phyloP scores from a whole-genome alignment of 805 yeast species.

The Vanderwaltozyma polyspora region DNA sequence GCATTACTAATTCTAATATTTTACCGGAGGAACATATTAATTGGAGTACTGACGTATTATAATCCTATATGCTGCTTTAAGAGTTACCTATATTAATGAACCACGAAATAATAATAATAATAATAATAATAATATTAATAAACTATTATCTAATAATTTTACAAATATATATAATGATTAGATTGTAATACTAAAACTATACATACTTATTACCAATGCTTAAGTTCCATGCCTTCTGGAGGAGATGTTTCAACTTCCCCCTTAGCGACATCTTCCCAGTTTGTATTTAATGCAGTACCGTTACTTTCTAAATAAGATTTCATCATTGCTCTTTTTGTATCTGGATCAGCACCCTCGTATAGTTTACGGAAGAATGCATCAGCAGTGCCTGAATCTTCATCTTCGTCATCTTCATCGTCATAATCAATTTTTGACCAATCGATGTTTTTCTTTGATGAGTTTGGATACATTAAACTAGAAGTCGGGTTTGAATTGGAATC shows the following conservation, averaged over 20 bases:
- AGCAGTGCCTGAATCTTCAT: constrained; percentile 37
- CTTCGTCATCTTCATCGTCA: constrained; percentile 35
- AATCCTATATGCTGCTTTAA: not conserved
- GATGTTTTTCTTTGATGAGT: constrained; percentile 47
- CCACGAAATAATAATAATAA: not conserved
- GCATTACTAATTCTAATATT: not conserved
- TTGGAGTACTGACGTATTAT: constrained; percentile 1
- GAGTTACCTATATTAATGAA: too few relatives aligned
- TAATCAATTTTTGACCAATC: constrained; percentile 60
- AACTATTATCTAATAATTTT: too few relatives aligned
- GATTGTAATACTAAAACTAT: not conserved
- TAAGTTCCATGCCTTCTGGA: constrained; percentile 62
- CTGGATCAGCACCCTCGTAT: constrained; percentile 74
- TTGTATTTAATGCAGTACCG: constrained; percentile 88
- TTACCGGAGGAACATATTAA: not conserved
- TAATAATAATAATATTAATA: not conserved
- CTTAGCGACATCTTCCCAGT: constrained; percentile 77
- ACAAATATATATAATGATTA: too few relatives aligned
- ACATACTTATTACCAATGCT: constrained; percentile 32
- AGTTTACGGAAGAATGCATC: constrained; percentile 65
- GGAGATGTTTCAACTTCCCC: constrained; percentile 56
- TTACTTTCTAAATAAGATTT: constrained; percentile 87
- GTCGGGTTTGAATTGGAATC: not conserved
- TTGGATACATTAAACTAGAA: constrained; percentile 36
- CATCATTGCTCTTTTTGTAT: constrained; percentile 90